phyloP scores from a whole-genome alignment of 2,329 filamentous ascomycete genomes.

The Xylariaceae sp. region DNA sequence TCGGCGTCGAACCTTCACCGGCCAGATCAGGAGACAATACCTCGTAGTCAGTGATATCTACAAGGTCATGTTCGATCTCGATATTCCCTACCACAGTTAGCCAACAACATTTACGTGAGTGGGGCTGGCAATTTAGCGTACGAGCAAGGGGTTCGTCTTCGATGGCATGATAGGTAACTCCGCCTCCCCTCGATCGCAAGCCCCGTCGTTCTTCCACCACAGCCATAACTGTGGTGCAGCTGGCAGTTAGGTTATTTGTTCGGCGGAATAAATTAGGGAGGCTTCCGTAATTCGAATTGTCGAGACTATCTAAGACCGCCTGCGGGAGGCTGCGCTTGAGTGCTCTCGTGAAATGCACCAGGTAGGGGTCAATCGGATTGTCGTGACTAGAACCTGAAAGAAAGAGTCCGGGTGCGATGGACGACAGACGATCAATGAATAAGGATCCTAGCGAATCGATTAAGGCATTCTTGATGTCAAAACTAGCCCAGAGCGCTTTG shows the following conservation, averaged over 20 bases:
- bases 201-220: conserved; percentile 55
- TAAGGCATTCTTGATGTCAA: conserved; percentile 60
- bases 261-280: conserved; percentile 51
- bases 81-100: conserved; percentile 13
- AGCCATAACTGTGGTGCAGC: conserved; percentile 56
- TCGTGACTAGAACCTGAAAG: conserved; percentile 19
- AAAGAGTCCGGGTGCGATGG: conserved; percentile 50
- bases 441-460: conserved; percentile 59
- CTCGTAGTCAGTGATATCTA: conserved; percentile 54
- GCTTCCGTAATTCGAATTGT: conserved; percentile 54
- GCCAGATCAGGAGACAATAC: conserved; percentile 52
- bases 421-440: conserved; percentile 59
- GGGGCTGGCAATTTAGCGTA: conserved; percentile 36
- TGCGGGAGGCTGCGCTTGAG: conserved; percentile 42
- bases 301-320: conserved; percentile 53
- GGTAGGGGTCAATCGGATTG: conserved; percentile 43
- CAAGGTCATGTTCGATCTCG: conserved; percentile 31
- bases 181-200: conserved; percentile 46
- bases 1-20: conserved; percentile 39
- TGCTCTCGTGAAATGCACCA: conserved; percentile 50
- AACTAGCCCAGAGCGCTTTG: conserved; percentile 50
- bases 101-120: background rate
- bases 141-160: conserved; percentile 50
- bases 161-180: conserved; percentile 41
- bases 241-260: conserved; percentile 48